These are phyloP conservation scores for Fusarium gaditjirri DNA, from an alignment of 2,329 filamentous ascomycete genomes.

Conservation along the genomic window DNA sequence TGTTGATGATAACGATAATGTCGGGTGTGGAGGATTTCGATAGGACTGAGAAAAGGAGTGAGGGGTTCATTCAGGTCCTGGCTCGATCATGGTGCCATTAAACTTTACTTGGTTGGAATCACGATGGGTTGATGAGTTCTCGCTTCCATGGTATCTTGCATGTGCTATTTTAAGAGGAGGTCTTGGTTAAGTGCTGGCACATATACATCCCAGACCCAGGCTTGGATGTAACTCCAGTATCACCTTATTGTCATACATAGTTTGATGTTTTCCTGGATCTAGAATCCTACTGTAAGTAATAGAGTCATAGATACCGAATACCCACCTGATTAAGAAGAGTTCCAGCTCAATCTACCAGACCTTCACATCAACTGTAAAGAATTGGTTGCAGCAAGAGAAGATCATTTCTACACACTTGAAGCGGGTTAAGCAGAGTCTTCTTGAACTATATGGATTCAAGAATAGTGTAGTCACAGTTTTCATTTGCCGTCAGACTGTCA, in stretches of 20 bases:
- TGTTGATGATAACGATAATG: slow-evolving; percentile 23
- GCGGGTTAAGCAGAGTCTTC: neutral
- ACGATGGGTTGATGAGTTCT: neutral
- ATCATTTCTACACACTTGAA: neutral
- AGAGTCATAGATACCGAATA: neutral
- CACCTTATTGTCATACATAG: neutral
- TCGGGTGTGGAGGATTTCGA: slow-evolving; percentile 5
- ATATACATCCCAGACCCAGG: slow-evolving; percentile 8
- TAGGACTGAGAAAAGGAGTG: neutral
- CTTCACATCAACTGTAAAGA: neutral
- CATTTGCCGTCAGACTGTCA: neutral
- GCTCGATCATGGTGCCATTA: neutral
- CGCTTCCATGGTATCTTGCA: neutral
- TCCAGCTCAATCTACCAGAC: neutral
- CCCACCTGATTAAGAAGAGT: neutral
- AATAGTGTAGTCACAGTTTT: neutral
- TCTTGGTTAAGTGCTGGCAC: neutral
- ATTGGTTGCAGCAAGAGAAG: neutral
- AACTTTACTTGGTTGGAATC: neutral
- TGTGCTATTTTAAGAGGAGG: neutral
- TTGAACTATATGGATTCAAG: neutral
- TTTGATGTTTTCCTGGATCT: neutral
- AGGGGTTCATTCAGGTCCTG: slow-evolving; percentile 9
- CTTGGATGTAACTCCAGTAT: slow-evolving; percentile 1
- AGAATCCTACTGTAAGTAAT: neutral